Evolutionary conservation across 768 basidiomycete genomes (phyloP).

Genomic region (Rhizopogon rudus): DNA sequence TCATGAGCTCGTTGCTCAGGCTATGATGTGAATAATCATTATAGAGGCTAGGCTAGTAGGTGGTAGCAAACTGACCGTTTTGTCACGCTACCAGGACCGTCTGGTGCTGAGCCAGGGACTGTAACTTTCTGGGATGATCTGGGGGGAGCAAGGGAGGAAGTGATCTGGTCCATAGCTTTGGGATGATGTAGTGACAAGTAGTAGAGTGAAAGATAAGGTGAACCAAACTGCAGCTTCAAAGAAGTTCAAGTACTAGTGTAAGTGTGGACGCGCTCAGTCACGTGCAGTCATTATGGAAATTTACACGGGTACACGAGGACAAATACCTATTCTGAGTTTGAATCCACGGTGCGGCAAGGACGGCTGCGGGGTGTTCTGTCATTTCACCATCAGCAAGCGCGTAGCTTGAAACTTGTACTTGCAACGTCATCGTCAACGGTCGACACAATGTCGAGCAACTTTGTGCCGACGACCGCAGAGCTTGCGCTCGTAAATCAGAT

Average conservation of each 20-base stretch:
- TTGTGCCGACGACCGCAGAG: slow-evolving; percentile 43
- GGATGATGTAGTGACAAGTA: slow-evolving; percentile 13
- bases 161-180: slow-evolving; percentile 64
- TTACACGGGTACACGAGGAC: neutral
- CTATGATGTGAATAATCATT: slow-evolving; percentile 29
- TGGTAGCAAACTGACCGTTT: slow-evolving; percentile 54
- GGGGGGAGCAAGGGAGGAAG: slow-evolving; percentile 55
- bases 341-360: slow-evolving; percentile 1
- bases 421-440: slow-evolving; percentile 4
- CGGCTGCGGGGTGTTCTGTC: neutral
- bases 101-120: slow-evolving; percentile 45
- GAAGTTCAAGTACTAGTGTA: neutral
- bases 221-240: slow-evolving; percentile 2
- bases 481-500: slow-evolving; percentile 66
- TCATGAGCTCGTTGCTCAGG: slow-evolving; percentile 82
- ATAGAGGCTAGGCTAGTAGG: neutral
- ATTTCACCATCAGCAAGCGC: slow-evolving; percentile 7
- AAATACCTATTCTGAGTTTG: slow-evolving; percentile 1
- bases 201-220: slow-evolving; percentile 11
- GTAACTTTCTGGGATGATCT: slow-evolving; percentile 55
- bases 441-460: slow-evolving; percentile 34
- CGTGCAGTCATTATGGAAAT: slow-evolving; percentile 14
- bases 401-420: slow-evolving; percentile 20
- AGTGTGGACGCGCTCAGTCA: slow-evolving; percentile 24
- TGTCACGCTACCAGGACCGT: slow-evolving; percentile 71